phyloP scores from a whole-genome alignment of 1,284 basidiomycete species.

The Mycena citricolor region DNA sequence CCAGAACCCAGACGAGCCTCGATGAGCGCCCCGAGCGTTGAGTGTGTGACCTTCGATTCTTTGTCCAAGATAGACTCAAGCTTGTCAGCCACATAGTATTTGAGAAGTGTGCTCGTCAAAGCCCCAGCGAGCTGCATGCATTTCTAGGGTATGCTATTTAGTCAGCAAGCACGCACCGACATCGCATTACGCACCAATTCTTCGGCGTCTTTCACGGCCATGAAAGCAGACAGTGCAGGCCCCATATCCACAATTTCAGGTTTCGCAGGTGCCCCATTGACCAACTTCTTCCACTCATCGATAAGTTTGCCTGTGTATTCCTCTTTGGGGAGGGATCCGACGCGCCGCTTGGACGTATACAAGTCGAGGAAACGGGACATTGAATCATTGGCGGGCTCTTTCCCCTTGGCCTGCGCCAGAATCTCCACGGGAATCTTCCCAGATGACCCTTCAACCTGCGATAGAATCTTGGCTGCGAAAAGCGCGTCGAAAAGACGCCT shows the following conservation, averaged over 20 bases:
- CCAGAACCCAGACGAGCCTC: conserved; percentile 87
- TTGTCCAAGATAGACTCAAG: conserved; percentile 90
- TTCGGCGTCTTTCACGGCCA: conserved; percentile 89
- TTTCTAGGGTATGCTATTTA: conserved; percentile 53
- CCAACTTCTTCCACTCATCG: conserved; percentile 73
- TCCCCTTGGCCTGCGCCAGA: conserved; percentile 68
- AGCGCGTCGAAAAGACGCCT: conserved; percentile 20
- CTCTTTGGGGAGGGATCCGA: conserved; percentile 78
- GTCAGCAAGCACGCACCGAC: conserved; percentile 16
- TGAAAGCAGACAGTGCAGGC: conserved; percentile 71
- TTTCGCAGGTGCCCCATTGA: conserved; percentile 51
- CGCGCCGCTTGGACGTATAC: conserved; percentile 57
- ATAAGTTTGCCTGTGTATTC: conserved; percentile 77
- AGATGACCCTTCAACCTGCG: conserved; percentile 62
- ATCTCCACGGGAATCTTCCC: conserved; percentile 64
- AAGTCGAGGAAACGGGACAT: conserved; percentile 59
- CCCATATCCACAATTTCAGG: conserved; percentile 82
- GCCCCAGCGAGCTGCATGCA: conserved; percentile 71
- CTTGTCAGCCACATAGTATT: conserved; percentile 85
- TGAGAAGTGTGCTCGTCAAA: conserved; percentile 84
- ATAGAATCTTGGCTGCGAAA: conserved; percentile 66
- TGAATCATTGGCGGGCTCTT: conserved; percentile 70
- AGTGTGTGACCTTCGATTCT: conserved; percentile 88
- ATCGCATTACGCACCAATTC: conserved; percentile 66
- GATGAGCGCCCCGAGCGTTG: conserved; percentile 79